phyloP scores from a whole-genome alignment of 305 asterid species.

The Nicotiana rustica region DNA sequence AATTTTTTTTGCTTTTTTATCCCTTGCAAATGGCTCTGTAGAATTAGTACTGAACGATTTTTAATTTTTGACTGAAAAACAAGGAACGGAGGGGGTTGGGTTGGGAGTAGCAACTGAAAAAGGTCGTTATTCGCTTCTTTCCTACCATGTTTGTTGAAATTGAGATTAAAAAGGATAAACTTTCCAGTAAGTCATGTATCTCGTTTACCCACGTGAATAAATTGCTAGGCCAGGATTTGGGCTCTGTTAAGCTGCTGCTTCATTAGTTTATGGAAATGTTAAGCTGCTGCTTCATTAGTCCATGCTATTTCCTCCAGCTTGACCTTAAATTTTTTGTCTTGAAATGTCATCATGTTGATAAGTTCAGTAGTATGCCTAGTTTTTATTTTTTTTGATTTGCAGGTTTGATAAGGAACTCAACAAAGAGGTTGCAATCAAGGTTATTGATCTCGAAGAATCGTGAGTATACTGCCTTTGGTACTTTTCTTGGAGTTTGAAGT shows the following conservation, averaged over 20 bases:
- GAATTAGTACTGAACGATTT: neutral
- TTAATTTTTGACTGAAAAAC: neutral
- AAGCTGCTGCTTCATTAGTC: no score
- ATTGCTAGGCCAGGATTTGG: conserved; percentile 2
- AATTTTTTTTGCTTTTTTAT: neutral
- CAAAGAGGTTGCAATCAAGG: conserved; percentile 92
- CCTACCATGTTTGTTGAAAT: neutral
- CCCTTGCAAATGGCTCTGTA: neutral
- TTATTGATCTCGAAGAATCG: conserved; percentile 99
- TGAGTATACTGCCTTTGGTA: conserved; percentile 56
- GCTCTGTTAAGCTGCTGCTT: neutral
- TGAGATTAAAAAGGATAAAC: neutral
- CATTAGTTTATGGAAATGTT: neutral
- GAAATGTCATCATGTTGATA: conserved; percentile 16
- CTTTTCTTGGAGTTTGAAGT: conserved; percentile 13
- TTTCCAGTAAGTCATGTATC: neutral
- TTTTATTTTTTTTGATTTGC: conserved; percentile 49
- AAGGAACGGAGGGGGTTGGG: neutral
- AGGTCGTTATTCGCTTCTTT: neutral
- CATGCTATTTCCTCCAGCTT: conserved; percentile 13
- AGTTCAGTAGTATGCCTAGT: neutral
- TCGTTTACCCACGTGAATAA: neutral
- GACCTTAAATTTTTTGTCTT: neutral
- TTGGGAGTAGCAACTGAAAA: neutral
- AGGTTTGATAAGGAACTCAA: conserved; percentile 89